Percentiles rank a stretch among this genome's conserved stretches.
Evolutionary conservation across 2,329 filamentous ascomycete species (phyloP).

Genomic region (Didymella pomorum): DNA sequence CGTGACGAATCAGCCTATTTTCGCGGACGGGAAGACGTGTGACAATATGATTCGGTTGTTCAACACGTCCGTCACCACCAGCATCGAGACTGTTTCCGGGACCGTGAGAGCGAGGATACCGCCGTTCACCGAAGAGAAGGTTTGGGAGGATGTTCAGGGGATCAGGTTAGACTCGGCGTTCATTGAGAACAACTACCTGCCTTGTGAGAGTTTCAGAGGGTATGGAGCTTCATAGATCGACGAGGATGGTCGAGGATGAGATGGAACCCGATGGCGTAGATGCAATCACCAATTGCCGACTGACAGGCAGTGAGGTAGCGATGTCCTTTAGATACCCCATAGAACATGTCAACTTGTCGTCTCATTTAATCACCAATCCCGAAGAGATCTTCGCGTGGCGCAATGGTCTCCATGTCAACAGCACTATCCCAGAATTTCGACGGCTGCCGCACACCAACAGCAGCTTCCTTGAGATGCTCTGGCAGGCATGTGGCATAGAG

Average conservation of each 20-base stretch:
- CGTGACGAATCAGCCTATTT: conserved; percentile 64
- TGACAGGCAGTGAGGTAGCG: no score
- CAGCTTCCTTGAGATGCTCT: no score
- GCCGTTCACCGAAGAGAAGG: conserved; percentile 41
- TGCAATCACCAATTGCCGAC: no score
- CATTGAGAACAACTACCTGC: conserved; percentile 52
- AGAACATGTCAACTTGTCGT: no score
- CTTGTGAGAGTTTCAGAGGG: conserved; percentile 43
- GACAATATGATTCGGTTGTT: conserved; percentile 58
- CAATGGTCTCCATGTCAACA: no score
- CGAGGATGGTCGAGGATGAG: neutral
- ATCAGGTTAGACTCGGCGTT: conserved; percentile 51
- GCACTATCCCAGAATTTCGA: no score
- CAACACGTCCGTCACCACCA: conserved; percentile 55
- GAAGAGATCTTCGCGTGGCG: no score
- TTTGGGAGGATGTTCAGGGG: conserved; percentile 45
- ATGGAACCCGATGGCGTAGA: no score
- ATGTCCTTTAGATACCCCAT: no score
- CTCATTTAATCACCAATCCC: no score
- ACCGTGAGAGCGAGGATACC: conserved; percentile 40
- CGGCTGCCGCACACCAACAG: no score
- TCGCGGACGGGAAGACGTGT: conserved; percentile 53
- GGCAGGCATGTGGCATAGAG: no score
- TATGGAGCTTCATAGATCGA: conserved; percentile 25
- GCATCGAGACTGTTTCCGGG: conserved; percentile 47